Conservation (phyloP, 208 protist genomes). For the Leishmania major region DNA sequence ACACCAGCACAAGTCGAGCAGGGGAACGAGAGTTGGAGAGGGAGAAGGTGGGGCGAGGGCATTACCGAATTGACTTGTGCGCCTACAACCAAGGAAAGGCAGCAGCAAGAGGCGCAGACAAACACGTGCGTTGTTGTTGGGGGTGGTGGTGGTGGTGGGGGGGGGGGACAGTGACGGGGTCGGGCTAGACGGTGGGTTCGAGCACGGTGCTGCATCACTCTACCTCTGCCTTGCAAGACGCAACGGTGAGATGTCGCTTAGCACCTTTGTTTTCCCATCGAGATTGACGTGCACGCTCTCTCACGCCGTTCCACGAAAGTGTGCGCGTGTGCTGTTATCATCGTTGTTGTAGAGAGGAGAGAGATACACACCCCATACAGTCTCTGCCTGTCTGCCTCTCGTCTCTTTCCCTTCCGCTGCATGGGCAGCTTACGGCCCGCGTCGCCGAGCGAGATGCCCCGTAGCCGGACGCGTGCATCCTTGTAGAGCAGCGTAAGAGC, state of each 20-base stretch:
- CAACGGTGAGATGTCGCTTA: too few species aligned
- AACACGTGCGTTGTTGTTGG: background rate
- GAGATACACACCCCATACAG: background rate
- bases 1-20: background rate
- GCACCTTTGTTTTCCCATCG: too few species aligned
- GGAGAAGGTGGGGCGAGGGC: background rate
- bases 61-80: too few species aligned
- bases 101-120: background rate
- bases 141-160: background rate
- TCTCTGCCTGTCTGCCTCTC: background rate
- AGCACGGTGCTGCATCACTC: background rate
- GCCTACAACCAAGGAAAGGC: too few species aligned
- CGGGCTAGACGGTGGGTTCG: background rate
- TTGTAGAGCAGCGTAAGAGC: background rate
- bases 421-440: background rate
- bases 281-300: background rate
- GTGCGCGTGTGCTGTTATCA: background rate
- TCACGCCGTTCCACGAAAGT: background rate
- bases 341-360: background rate
- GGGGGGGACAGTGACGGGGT: background rate
- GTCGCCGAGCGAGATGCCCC: background rate
- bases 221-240: background rate
- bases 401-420: background rate
- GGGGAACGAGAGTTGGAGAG: background rate
- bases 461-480: background rate